Conservation (phyloP, 1,139 yeast species). For the Hyphopichia khmerensis region DNA sequence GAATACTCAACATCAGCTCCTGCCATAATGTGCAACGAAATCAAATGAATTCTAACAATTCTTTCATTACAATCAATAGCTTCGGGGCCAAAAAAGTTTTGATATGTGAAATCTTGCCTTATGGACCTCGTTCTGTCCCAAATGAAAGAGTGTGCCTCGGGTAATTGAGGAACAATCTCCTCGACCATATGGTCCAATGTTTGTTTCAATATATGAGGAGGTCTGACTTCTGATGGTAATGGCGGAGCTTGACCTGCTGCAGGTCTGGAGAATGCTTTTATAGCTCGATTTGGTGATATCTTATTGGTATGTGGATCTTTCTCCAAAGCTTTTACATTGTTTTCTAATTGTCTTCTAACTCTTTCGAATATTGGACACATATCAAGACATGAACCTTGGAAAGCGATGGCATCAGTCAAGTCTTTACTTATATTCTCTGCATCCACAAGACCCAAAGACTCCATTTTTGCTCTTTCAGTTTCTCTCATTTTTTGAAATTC, state of each 20-base stretch:
- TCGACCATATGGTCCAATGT: constrained; percentile 73
- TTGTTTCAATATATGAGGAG: constrained; percentile 69
- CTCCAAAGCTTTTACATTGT: constrained; percentile 80
- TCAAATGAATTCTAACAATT: constrained; percentile 84
- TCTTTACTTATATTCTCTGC: constrained; percentile 81
- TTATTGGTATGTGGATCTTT: constrained; percentile 62
- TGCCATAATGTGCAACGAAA: constrained; percentile 85
- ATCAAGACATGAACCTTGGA: constrained; percentile 84
- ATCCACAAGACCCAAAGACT: constrained; percentile 78
- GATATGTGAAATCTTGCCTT: constrained; percentile 95
- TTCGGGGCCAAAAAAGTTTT: constrained; percentile 90
- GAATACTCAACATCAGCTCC: constrained; percentile 76
- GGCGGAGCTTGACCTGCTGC: constrained; percentile 99
- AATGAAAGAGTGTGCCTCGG: constrained; percentile 86
- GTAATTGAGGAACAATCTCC: constrained; percentile 61
- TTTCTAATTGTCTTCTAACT: constrained; percentile 82
- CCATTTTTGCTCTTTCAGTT: constrained; percentile 78
- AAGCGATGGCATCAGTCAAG: constrained; percentile 80
- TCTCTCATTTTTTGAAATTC: constrained; percentile 73
- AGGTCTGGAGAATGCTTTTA: constrained; percentile 94
- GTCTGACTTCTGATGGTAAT: constrained; percentile 94
- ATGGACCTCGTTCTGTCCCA: constrained; percentile 99
- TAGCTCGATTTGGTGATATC: constrained; percentile 64
- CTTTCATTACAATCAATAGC: constrained; percentile 91
- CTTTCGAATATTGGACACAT: constrained; percentile 97